Percentiles rank a stretch among this genome's conserved stretches.
phyloP scores from a whole-genome alignment of 331 rosid species.

The Rhamnella rubrinervis region DNA sequence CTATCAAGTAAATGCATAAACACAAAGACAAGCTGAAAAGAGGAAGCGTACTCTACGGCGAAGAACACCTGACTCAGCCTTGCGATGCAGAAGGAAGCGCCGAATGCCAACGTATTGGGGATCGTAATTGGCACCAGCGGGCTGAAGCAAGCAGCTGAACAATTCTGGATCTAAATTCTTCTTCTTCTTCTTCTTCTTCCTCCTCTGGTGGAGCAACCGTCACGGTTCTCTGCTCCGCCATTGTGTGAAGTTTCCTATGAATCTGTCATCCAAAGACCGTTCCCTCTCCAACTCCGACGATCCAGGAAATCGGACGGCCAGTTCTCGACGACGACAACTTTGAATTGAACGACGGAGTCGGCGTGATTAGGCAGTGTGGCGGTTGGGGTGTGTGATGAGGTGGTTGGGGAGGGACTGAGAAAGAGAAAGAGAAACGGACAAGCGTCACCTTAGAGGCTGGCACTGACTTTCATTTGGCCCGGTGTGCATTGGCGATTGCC shows the following conservation, averaged over 20 bases:
- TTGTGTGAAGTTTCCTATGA: slow-evolving; percentile 11
- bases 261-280: slow-evolving; percentile 38
- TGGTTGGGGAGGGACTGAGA: too few species aligned
- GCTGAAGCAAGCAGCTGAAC: slow-evolving; percentile 78
- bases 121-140: slow-evolving; percentile 50
- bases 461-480: too few species aligned
- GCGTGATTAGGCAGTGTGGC: too few species aligned
- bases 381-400: too few species aligned
- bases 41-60: slow-evolving; percentile 62
- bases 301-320: neutral
- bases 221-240: slow-evolving; percentile 52
- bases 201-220: slow-evolving; percentile 21
- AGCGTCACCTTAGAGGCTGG: too few species aligned
- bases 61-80: slow-evolving; percentile 55
- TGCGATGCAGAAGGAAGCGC: slow-evolving; percentile 71
- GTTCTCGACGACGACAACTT: neutral
- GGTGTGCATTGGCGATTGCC: too few species aligned
- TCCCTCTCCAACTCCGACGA: neutral
- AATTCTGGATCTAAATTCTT: slow-evolving; percentile 57
- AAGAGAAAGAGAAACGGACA: neutral
- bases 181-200: slow-evolving; percentile 18
- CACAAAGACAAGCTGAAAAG: neutral
- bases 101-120: slow-evolving; percentile 66
- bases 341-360: neutral
- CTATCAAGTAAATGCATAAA: neutral